Evolutionary conservation across 495 filamentous ascomycete genomes (phyloP), one percentile per base, ranked within the genome.

Genomic region (Penicillium goetzii): DNA sequence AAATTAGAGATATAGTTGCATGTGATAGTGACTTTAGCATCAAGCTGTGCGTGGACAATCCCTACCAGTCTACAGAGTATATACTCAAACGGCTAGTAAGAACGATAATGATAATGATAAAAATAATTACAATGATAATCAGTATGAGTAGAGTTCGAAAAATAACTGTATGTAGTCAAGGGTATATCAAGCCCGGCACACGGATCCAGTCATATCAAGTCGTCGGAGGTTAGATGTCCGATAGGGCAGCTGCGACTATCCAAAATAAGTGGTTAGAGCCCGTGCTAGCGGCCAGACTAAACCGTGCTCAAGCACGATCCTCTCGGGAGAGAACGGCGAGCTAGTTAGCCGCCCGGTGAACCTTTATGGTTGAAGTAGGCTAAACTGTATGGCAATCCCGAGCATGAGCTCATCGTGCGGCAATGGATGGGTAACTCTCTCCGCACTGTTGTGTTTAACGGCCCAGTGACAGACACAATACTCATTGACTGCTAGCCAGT

Each of bases 311-410:
- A 55, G 52, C 52, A 55, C 50, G 50, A 53, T 53, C n/a, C 17
- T 15, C 45, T 72, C 69, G 69, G 67, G 62, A 67, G 60, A 64
- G 53, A 69, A 72, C 69, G 69, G 64, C 64, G 62, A 60, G 50
- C 54, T 47, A 25, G 43, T 47, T 58, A 60, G 30, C 59, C 47
- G 59, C 60, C 63, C 69, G 69, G 66, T 71, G 69, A 71, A 52
- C 59, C 36, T 55, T 71, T 63, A 32, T 53, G 56, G 66, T 11
- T 28, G 14, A 30, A 51, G 47, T 30, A 30, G 47, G 26, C 21
- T 30, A 30, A 28, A 2, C 41, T 15, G 47, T 51, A 51, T 51
- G 25, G 47, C 10, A 47, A 47, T 51, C 47, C 21, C 26, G 34
- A 36, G 50, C 3, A 65, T 68, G 65, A 59, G 58, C 53, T 64